Conservation (phyloP, 78 protist genomes). For the Tieghemostelium lacteum region DNA sequence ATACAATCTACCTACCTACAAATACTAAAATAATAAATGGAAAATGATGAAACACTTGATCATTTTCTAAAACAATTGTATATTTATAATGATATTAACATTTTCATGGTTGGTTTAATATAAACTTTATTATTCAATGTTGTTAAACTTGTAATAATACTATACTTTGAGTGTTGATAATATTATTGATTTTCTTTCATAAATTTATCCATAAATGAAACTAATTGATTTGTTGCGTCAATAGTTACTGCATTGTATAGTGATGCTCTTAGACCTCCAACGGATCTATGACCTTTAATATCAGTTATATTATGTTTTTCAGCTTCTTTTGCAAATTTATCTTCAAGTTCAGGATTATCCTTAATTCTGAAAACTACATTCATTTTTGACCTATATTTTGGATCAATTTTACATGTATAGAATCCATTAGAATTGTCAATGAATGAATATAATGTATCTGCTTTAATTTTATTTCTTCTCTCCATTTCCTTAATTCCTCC, state of each 20-base stretch:
- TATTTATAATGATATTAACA: no score
- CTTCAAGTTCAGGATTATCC: slow-evolving; percentile 36
- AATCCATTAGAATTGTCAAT: slow-evolving; percentile 76
- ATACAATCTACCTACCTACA: no score
- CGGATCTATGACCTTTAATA: slow-evolving; percentile 91
- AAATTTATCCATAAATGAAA: slow-evolving; percentile 69
- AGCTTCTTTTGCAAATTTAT: slow-evolving; percentile 87
- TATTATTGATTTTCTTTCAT: slow-evolving; percentile 27
- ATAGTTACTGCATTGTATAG: slow-evolving; percentile 93
- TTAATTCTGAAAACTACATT: slow-evolving; percentile 87
- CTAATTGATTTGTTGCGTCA: slow-evolving; percentile 81
- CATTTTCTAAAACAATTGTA: no score
- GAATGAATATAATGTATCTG: slow-evolving; percentile 78
- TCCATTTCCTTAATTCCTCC: slow-evolving; percentile 93
- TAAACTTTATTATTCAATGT: no score
- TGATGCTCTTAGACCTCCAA: slow-evolving; percentile 96
- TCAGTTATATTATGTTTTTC: slow-evolving; percentile 44
- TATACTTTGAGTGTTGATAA: no score
- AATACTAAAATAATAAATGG: no score
- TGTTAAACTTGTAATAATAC: no score
- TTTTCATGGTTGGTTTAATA: no score
- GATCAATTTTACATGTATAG: slow-evolving; percentile 77
- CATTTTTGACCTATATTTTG: slow-evolving; percentile 89
- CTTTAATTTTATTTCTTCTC: slow-evolving; percentile 19
- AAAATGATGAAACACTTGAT: no score